Conservation (phyloP, 1,284 basidiomycete species). For the Thecaphora frezii region DNA sequence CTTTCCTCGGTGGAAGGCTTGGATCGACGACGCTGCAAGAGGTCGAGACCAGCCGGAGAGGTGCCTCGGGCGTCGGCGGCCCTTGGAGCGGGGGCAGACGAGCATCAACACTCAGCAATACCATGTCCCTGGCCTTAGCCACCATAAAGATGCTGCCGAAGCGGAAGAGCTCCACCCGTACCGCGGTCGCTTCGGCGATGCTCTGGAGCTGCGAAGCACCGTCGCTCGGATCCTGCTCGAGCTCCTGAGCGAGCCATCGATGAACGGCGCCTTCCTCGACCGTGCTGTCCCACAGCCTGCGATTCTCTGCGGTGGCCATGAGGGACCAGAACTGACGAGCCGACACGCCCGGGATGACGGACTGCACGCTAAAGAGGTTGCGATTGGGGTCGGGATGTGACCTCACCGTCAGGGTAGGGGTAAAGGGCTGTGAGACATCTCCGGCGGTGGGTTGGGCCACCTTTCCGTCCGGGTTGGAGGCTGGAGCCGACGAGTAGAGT, state of each 20-base stretch:
- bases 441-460: no score
- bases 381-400: constrained; percentile 38
- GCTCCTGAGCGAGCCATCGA: constrained; percentile 29
- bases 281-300: constrained; percentile 45
- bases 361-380: constrained; percentile 44
- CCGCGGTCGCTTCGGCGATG: constrained; percentile 17
- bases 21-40: constrained; percentile 37
- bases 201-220: constrained; percentile 1
- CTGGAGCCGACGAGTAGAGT: constrained; percentile 25
- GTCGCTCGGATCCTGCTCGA: background rate
- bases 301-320: constrained; percentile 47
- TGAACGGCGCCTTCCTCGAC: constrained; percentile 30
- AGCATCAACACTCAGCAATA: constrained; percentile 42
- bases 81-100: constrained; percentile 23
- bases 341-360: constrained; percentile 34
- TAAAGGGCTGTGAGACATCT: constrained; percentile 3
- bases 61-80: background rate
- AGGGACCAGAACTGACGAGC: constrained; percentile 49
- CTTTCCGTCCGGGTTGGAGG: constrained; percentile 13
- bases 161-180: constrained; percentile 35
- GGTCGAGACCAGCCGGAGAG: constrained; percentile 38
- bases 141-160: constrained; percentile 54
- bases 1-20: constrained; percentile 34
- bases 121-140: constrained; percentile 48
- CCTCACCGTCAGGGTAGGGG: constrained; percentile 39